Evolutionary conservation across 768 basidiomycete species (phyloP), one percentile per base, ranked within the genome.

Genomic region (Fistulinella prunicolor): DNA sequence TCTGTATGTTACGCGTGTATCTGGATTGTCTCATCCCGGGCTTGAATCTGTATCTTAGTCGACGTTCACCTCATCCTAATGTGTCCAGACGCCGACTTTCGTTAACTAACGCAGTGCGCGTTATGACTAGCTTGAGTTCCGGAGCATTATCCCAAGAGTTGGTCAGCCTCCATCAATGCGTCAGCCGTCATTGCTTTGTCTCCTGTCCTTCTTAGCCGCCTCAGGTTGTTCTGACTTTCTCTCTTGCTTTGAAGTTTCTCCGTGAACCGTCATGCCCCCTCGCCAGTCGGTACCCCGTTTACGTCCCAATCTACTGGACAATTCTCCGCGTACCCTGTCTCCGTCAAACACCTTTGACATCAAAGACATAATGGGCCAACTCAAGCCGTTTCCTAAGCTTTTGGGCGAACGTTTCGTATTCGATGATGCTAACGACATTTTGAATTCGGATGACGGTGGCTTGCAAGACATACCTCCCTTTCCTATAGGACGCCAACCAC

Each of bases 391-490:
- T 16, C 56, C 56, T 9, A 53, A 53, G 26, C 37, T 71, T 19
- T 55, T 70, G 2, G 47, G 59, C 9, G 55, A 58, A 36, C 48
- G 55, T 19, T 41, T 59, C 26, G 46, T 48, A n/a, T 53, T 56
- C 32, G 56, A 51, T 42, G 52, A 50, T 49, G 38, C 51, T 34
- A 47, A 50, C 12, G 47, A 45, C 38, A 28, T 17, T 30, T 22
- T 50, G 24, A 36, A 41, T 37, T 34, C 42, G 44, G 57, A 56
- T 35, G 50, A 54, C 42, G 42, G 43, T 46, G 8, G 17, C 32
- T 56, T 55, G 50, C 56, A 57, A 28, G 50, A 60, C 16, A 41
- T 64, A 35, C 66, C 67, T 35, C 53, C 69, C 43, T 72, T 72
- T 48, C 67, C 70, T 17, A 29, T 48, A 21, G 54, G 56, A 17